A percentile compares a stretch with the other conserved stretches of the same genome.
Evolutionary conservation across 2,329 filamentous ascomycete species (phyloP).

Genomic region (Trichoderma endophyticum): DNA sequence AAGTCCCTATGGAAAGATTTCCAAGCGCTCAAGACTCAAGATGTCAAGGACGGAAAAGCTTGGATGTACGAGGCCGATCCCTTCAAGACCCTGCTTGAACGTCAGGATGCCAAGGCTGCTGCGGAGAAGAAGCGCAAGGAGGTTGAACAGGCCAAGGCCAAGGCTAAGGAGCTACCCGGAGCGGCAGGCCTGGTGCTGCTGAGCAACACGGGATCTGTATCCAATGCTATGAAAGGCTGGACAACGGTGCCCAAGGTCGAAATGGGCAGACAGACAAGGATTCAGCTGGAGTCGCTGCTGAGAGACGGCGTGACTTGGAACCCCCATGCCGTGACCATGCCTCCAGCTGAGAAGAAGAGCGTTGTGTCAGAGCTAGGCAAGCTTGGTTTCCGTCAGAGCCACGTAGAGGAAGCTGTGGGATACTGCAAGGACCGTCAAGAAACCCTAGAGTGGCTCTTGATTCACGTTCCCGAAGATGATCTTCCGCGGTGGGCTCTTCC

Average conservation of each 20-base stretch:
- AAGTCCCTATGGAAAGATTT: slow-evolving; percentile 91
- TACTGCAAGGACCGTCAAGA: slow-evolving; percentile 92
- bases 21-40: slow-evolving; percentile 73
- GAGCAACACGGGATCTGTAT: slow-evolving; percentile 38
- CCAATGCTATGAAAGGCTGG: slow-evolving; percentile 70
- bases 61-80: slow-evolving; percentile 98
- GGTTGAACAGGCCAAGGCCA: slow-evolving; percentile 63
- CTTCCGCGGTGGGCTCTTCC: slow-evolving; percentile 90
- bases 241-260: slow-evolving; percentile 84
- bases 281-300: slow-evolving; percentile 75
- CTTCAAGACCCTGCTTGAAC: slow-evolving; percentile 75
- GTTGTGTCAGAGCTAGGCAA: slow-evolving; percentile 71
- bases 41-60: slow-evolving; percentile 69
- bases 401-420: slow-evolving; percentile 81
- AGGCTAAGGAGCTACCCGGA: slow-evolving; percentile 61
- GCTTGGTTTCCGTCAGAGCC: slow-evolving; percentile 85
- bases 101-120: slow-evolving; percentile 71
- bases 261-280: slow-evolving; percentile 78
- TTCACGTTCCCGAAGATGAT: slow-evolving; percentile 96
- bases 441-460: slow-evolving; percentile 89
- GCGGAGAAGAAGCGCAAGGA: slow-evolving; percentile 79
- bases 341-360: slow-evolving; percentile 50
- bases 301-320: slow-evolving; percentile 84
- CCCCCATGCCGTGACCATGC: slow-evolving; percentile 67
- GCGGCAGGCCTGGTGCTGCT: slow-evolving; percentile 55